These are phyloP conservation scores for Rhodomyrtus psidioides DNA, from an alignment of 441 rosid genomes.

Conservation along the genomic window DNA sequence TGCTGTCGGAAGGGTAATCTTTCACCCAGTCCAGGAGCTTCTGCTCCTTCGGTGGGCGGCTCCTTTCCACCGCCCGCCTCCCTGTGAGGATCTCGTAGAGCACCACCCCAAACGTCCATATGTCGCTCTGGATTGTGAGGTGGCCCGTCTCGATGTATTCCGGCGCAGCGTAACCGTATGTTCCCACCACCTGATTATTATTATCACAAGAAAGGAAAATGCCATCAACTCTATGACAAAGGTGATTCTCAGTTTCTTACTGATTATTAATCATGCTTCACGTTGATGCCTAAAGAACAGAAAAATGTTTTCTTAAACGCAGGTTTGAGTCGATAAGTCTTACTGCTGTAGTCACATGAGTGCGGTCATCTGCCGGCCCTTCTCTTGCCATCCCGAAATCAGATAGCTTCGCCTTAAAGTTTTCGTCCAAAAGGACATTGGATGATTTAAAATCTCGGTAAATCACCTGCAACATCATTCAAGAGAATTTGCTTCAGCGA, in stretches of 20 bases:
- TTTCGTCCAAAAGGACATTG: constrained; percentile 46
- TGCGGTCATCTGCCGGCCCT: constrained; percentile 38
- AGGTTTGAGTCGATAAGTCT: background rate
- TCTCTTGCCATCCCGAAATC: constrained; percentile 60
- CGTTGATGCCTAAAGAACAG: background rate
- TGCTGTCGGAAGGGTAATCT: constrained; percentile 30
- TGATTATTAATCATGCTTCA: background rate
- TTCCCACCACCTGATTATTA: constrained; percentile 35
- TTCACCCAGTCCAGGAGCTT: constrained; percentile 55
- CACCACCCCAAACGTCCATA: constrained; percentile 54
- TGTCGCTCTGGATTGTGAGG: constrained; percentile 37
- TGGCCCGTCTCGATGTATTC: constrained; percentile 50
- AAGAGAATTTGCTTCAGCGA: background rate
- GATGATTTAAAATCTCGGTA: constrained; percentile 55
- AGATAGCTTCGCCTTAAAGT: constrained; percentile 37
- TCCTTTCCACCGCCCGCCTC: constrained; percentile 34
- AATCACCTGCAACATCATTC: constrained; percentile 28
- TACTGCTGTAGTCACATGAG: constrained; percentile 48
- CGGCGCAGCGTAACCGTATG: constrained; percentile 51
- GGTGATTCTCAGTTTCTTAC: background rate
- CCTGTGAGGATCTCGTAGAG: constrained; percentile 53
- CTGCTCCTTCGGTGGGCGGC: constrained; percentile 29
- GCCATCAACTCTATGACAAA: background rate
- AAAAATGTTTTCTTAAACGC: background rate
- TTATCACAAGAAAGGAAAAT: background rate